A percentile compares a stretch with the other conserved stretches of the same genome.
phyloP scores from a whole-genome alignment of 2,329 filamentous ascomycete species.

The Botrytis pseudocinerea region DNA sequence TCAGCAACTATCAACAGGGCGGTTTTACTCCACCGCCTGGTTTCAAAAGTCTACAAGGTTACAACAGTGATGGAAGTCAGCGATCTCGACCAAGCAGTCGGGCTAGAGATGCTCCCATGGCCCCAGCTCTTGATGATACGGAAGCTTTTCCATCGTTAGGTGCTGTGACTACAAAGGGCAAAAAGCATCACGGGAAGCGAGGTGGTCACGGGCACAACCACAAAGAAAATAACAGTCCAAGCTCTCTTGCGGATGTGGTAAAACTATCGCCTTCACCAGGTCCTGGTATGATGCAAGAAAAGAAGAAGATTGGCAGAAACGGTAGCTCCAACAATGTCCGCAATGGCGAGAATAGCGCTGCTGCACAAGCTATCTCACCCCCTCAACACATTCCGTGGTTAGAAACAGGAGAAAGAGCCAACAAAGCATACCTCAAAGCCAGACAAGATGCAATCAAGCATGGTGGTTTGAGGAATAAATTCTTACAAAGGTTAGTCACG shows the following conservation, averaged over 20 bases:
- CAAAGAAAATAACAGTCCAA: slow-evolving; percentile 66
- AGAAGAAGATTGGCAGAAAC: slow-evolving; percentile 61
- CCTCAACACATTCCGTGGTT: slow-evolving; percentile 96
- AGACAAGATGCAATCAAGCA: slow-evolving; percentile 96
- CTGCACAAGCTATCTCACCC: slow-evolving; percentile 79
- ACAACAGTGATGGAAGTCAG: slow-evolving; percentile 61
- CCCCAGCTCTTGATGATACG: slow-evolving; percentile 84
- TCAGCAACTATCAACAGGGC: slow-evolving; percentile 53
- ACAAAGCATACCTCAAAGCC: slow-evolving; percentile 92
- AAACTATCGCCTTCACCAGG: slow-evolving; percentile 90
- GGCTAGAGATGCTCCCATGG: slow-evolving; percentile 60
- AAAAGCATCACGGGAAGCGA: slow-evolving; percentile 92
- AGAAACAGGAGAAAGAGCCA: slow-evolving; percentile 86
- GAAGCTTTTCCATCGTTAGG: slow-evolving; percentile 93
- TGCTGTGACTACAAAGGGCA: slow-evolving; percentile 72
- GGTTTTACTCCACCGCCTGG: slow-evolving; percentile 68
- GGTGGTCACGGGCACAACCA: slow-evolving; percentile 73
- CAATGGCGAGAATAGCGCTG: slow-evolving; percentile 74
- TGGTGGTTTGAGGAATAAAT: slow-evolving; percentile 93
- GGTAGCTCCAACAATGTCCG: slow-evolving; percentile 65
- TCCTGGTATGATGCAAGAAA: slow-evolving; percentile 59
- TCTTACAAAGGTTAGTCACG: slow-evolving; percentile 75
- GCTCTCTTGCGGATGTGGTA: slow-evolving; percentile 88
- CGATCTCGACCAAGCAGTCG: slow-evolving; percentile 84
- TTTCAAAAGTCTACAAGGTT: slow-evolving; percentile 62